Base-by-base conservation (phyloP, 306 rosid genomes). In the Albizia julibrissin region DNA sequence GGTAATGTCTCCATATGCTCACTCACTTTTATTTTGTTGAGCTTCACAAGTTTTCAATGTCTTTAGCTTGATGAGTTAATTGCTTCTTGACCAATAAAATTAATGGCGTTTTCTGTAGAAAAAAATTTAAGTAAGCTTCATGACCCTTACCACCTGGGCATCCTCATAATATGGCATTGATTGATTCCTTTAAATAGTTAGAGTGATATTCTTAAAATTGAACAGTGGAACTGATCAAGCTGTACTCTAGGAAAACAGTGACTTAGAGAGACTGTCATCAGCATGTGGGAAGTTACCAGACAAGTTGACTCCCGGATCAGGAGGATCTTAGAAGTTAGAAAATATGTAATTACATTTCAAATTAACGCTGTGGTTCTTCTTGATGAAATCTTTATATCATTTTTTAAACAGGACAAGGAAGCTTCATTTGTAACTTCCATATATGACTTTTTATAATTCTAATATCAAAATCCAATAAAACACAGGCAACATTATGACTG, bases 1-100 rank as follows among this genome's bases (percentile, higher is more conserved):
- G 97, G 99, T 95, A 86, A 77, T 64, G 58, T 56, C 44, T 75
- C 61, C 77, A 26, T 69, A 40, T 80, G 70, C 79, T 46, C 64
- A 40, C 80, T 80, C 72, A 75, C 24, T 42, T 62, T 50, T n/a
- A 34, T 82, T 80, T 81, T 58, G 6, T 10, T 22, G 31, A 3
- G 31, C 65, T 58, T 29, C 24, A 58, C 13, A 22, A n/a, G 10
- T 22, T 58, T 58, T 58, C 61, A 13, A 9, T 10, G 65, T 58
- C 31, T 58, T 22, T 58, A 10, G 31, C 15, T 58, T 22, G 65
- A 58, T 58, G 65, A 3, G 65, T 22, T 22, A 42, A 61, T 19
- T 75, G 69, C 52, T n/a, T 44, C 54, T 31, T 70, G 34, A 58
- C 37, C 73, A 21, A 39, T 85, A 77, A 81, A 65, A n/a, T 39